phyloP scores from a whole-genome alignment of 805 yeast genomes.

The Ogataea kodamae region DNA sequence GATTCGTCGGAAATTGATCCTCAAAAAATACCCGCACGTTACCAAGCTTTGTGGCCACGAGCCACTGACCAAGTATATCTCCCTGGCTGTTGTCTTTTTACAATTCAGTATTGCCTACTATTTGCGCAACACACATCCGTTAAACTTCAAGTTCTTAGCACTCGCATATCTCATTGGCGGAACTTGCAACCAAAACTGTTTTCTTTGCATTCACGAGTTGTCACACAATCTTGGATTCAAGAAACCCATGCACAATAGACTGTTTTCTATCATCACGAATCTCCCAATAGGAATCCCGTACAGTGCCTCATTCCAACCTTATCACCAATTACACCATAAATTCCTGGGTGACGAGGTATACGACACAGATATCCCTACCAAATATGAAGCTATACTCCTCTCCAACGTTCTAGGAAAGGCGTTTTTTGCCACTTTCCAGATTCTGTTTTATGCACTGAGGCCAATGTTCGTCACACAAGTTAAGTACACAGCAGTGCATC shows the following conservation, averaged over 20 bases:
- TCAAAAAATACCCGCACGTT: constrained; percentile 75
- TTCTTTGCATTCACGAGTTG: constrained; percentile 84
- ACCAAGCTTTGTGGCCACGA: constrained; percentile 80
- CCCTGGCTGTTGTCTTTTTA: constrained; percentile 57
- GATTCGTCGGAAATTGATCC: constrained; percentile 64
- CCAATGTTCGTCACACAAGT: constrained; percentile 83
- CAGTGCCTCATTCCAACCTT: constrained; percentile 84
- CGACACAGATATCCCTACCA: constrained; percentile 88
- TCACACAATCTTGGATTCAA: constrained; percentile 83
- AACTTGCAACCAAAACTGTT: constrained; percentile 77
- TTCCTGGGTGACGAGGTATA: constrained; percentile 78
- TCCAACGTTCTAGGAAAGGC: constrained; percentile 83
- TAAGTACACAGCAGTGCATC: constrained; percentile 70
- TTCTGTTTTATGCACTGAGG: constrained; percentile 82
- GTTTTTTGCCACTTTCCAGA: constrained; percentile 85
- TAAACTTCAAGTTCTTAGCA: constrained; percentile 50
- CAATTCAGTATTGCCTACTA: constrained; percentile 65
- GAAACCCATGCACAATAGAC: constrained; percentile 69
- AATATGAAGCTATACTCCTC: constrained; percentile 67
- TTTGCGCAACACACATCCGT: constrained; percentile 52
- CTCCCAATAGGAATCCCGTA: constrained; percentile 89
- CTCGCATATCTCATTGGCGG: constrained; percentile 82
- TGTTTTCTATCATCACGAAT: constrained; percentile 74
- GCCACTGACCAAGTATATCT: constrained; percentile 78
- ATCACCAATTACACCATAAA: constrained; percentile 89